Percentiles rank a stretch among this genome's conserved stretches.
These are phyloP conservation scores for Penicillium expansum DNA, from an alignment of 2,329 filamentous ascomycete species.

Conservation along the genomic window DNA sequence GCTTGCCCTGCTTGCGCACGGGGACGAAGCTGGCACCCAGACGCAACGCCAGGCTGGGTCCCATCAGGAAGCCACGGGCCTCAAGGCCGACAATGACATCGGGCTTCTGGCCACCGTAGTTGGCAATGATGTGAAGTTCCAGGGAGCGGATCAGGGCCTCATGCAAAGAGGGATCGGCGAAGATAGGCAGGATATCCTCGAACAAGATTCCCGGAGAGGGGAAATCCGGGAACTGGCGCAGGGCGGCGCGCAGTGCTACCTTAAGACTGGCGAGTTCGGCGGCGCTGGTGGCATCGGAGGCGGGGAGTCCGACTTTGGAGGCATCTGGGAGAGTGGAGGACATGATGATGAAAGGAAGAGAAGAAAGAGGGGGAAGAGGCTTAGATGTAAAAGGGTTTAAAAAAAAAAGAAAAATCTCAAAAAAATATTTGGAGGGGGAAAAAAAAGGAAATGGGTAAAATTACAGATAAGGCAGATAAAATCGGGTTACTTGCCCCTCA, in stretches of 20 bases:
- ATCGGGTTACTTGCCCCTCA: slow-evolving; percentile 3
- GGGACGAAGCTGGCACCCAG: slow-evolving; percentile 86
- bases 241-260: slow-evolving; percentile 65
- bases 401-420: slow-evolving; percentile 22
- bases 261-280: slow-evolving; percentile 62
- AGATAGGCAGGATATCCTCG: slow-evolving; percentile 96
- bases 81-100: slow-evolving; percentile 94
- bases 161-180: slow-evolving; percentile 74
- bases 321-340: slow-evolving; percentile 41
- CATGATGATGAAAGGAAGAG: slow-evolving; percentile 34
- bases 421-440: slow-evolving; percentile 16
- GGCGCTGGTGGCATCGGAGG: slow-evolving; percentile 48
- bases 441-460: slow-evolving; percentile 10
- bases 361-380: slow-evolving; percentile 16
- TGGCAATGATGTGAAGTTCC: slow-evolving; percentile 72
- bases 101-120: slow-evolving; percentile 62
- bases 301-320: slow-evolving; percentile 44
- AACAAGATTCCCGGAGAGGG: slow-evolving; percentile 90
- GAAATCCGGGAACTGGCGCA: slow-evolving; percentile 89
- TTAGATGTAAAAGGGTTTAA: slow-evolving; percentile 17
- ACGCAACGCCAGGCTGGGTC: slow-evolving; percentile 78
- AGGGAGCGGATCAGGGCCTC: slow-evolving; percentile 76
- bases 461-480: slow-evolving; percentile 12
- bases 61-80: slow-evolving; percentile 92
- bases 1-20: slow-evolving; percentile 91